phyloP scores from a whole-genome alignment of 129 eudicot species.

The Apium graveolens region DNA sequence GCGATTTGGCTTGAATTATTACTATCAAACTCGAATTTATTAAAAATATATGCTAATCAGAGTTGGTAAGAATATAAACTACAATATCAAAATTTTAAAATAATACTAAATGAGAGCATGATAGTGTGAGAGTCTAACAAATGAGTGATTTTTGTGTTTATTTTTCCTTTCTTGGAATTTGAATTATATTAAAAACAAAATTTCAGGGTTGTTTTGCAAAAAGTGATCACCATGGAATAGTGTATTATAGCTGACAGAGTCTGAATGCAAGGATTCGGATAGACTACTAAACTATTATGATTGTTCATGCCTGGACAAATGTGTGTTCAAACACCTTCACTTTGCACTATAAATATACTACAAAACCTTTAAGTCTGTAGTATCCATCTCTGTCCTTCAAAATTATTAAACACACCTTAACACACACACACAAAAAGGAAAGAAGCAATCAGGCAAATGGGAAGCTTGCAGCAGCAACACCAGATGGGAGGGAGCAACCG shows the following conservation, averaged over 20 bases:
- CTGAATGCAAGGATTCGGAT: not conserved
- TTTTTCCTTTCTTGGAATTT: no score
- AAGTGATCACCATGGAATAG: not conserved
- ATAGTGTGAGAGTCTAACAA: no score
- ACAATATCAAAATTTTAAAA: no score
- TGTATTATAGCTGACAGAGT: not conserved
- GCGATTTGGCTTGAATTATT: no score
- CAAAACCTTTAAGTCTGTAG: not conserved
- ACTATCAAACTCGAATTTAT: no score
- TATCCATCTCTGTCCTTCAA: not conserved
- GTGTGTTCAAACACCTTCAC: not conserved
- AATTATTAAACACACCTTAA: not conserved
- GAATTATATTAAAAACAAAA: no score
- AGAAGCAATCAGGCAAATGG: conserved; percentile 21
- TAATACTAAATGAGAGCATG: no score
- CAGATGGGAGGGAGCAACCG: conserved; percentile 44
- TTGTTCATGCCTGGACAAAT: conserved; percentile 5
- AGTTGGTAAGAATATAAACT: no score
- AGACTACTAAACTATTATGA: not conserved
- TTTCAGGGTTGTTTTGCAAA: not conserved
- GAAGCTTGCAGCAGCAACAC: conserved; percentile 30
- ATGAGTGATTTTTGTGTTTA: no score
- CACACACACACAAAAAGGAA: not conserved
- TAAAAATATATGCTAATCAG: no score
- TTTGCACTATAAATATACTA: not conserved